Base-by-base conservation (phyloP, 805 yeast genomes). In the Candida tibetensis region DNA sequence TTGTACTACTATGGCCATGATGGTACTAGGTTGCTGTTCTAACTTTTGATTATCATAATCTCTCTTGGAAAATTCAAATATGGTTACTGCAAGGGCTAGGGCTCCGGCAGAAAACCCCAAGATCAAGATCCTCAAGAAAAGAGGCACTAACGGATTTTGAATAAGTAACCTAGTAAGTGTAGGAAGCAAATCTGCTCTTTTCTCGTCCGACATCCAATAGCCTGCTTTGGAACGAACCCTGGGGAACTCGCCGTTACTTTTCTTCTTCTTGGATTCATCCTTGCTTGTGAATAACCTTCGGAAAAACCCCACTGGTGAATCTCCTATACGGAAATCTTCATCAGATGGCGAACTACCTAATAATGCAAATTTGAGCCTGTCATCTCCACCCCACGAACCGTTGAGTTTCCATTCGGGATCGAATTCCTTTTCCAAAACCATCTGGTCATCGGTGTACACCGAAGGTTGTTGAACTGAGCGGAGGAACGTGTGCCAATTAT, bases 1-100 rank as follows among this genome's bases (percentile, higher is more conserved):
- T 53, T 89, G 91, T 3, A 91, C 95, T 36, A 80, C 80, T 2
- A 93, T 75, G 3, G 97, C 93, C 95, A 93, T 88, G 31, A 90
- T 81, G 0, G 98, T 86, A 49, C 95, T 82, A 13, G 99, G 84
- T 53, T 85, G 89, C 55, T 85, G 95, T 5, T 74, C 67, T 5
- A 86, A 61, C 9, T 64, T 55, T 13, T 50, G 45, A 3, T 60
- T 62, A 13, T 63, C 60, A 45, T 64, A 66, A 16, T 56, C 42
- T 13, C 55, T 48, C 34, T 57, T 49, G 33, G 74, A 71, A 39
- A 57, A 53, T 8, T 60, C 59, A 45, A 71, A 78, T 37, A 87
- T 78, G 32, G 81, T 60, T 4, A 71, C 62, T 0, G 97, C 89
- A 17, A 91, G 57, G 0, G 80, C 93, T 46, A 91, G 69, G 0